Percentiles rank a stretch among this genome's conserved stretches.
These are phyloP conservation scores for Meyerozyma smithsonii DNA, from an alignment of 1,139 yeast species.

Conservation along the genomic window DNA sequence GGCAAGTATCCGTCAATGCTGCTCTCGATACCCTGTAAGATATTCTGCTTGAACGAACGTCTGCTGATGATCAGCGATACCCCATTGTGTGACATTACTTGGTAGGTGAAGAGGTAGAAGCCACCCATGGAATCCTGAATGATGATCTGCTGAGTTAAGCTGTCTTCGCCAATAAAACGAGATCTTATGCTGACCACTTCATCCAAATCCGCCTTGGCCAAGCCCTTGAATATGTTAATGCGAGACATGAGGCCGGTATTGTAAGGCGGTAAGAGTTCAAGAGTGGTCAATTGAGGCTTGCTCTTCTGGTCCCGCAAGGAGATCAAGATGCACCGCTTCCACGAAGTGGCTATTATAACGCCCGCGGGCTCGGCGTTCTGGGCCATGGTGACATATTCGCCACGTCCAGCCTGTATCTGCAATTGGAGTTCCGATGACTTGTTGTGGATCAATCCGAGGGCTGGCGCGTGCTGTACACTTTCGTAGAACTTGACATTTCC, in stretches of 20 bases:
- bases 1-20: constrained; percentile 39
- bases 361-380: constrained; percentile 76
- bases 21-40: constrained; percentile 26
- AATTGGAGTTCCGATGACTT: constrained; percentile 33
- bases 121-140: constrained; percentile 44
- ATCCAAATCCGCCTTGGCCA: constrained; percentile 21
- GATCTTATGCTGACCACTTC: constrained; percentile 60
- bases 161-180: constrained; percentile 52
- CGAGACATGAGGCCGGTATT: constrained; percentile 9
- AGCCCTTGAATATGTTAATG: constrained; percentile 21
- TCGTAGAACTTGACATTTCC: constrained; percentile 64
- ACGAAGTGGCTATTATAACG: constrained; percentile 63
- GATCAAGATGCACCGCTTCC: constrained; percentile 61
- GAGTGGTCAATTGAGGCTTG: constrained; percentile 43
- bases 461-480: constrained; percentile 62
- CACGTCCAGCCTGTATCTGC: constrained; percentile 32
- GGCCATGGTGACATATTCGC: constrained; percentile 55
- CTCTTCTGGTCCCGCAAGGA: constrained; percentile 68
- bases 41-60: constrained; percentile 25
- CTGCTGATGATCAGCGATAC: constrained; percentile 24
- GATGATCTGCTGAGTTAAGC: constrained; percentile 37
- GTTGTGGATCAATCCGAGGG: constrained; percentile 55
- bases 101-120: constrained; percentile 29
- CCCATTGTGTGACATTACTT: constrained; percentile 28
- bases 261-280: constrained; percentile 29